These are phyloP conservation scores for Asclepias syriaca DNA, from an alignment of 257 asterid species.

Conservation along the genomic window DNA sequence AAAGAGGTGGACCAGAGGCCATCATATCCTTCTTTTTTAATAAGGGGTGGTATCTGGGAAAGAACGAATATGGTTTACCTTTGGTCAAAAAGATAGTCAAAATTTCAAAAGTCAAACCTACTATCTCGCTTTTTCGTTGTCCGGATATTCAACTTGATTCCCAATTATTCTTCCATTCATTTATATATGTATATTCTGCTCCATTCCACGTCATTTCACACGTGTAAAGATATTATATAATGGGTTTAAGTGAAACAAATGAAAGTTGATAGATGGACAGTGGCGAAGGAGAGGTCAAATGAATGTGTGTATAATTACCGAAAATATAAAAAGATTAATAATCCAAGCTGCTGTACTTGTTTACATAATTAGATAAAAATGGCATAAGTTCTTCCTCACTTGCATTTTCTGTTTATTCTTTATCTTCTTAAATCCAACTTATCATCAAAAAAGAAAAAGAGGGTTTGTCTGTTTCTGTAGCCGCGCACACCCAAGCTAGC, in stretches of 20 bases:
- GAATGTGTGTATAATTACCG: too few relatives aligned
- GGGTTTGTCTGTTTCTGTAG: background rate
- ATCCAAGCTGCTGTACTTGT: too few relatives aligned
- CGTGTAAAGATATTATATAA: too few relatives aligned
- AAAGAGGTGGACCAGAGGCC: conserved; percentile 22
- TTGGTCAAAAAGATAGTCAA: conserved; percentile 33
- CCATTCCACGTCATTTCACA: too few relatives aligned
- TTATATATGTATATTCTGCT: too few relatives aligned
- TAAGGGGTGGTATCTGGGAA: conserved; percentile 18
- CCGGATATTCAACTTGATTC: background rate
- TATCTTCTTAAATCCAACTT: background rate
- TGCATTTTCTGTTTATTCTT: conserved; percentile 2
- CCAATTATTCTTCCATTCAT: too few relatives aligned
- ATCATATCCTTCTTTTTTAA: conserved; percentile 25
- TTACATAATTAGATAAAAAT: background rate
- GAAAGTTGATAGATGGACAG: too few relatives aligned
- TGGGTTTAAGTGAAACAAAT: too few relatives aligned
- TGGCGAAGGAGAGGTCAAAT: too few relatives aligned
- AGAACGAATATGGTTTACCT: conserved; percentile 16
- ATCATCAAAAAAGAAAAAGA: too few relatives aligned
- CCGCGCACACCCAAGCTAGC: background rate
- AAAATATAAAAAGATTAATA: too few relatives aligned
- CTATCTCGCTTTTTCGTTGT: background rate
- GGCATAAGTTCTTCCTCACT: background rate
- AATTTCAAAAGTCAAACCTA: conserved; percentile 30